Percentiles rank a stretch among this genome's conserved stretches.
phyloP scores from a whole-genome alignment of 495 filamentous ascomycete species.

The Jackrogersella multiformis region DNA sequence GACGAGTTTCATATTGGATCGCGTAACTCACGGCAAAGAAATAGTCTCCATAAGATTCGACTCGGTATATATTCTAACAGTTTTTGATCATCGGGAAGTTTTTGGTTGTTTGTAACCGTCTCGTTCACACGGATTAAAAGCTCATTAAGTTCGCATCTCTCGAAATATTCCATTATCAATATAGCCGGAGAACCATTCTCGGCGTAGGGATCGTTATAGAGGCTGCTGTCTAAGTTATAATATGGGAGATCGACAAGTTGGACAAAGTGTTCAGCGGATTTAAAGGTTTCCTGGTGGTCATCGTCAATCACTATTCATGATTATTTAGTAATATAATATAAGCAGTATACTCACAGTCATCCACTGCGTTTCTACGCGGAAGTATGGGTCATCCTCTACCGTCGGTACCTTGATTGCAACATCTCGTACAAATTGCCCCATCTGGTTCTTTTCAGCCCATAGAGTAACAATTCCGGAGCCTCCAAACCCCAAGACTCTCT shows the following conservation, averaged over 20 bases:
- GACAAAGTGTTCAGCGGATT: conserved; percentile 21
- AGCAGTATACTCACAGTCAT: conserved; percentile 13
- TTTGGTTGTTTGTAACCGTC: conserved; percentile 1
- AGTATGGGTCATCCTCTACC: conserved; percentile 9
- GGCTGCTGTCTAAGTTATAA: background rate
- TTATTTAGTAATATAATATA: background rate
- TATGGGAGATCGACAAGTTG: conserved; percentile 1
- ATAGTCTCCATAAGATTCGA: conserved; percentile 30
- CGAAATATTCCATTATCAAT: conserved; percentile 32
- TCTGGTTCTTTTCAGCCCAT: conserved; percentile 1
- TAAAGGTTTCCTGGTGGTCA: conserved; percentile 12
- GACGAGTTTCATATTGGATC: background rate
- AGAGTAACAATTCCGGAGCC: conserved; percentile 22
- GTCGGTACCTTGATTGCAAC: conserved; percentile 24
- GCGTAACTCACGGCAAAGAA: conserved; percentile 23
- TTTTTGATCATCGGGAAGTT: conserved; percentile 1
- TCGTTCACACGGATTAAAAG: conserved; percentile 28
- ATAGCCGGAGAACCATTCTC: background rate
- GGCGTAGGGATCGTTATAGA: conserved; percentile 9
- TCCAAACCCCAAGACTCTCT: conserved; percentile 27
- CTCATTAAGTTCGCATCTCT: conserved; percentile 22
- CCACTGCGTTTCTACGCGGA: conserved; percentile 20
- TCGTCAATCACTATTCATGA: background rate
- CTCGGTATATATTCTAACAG: conserved; percentile 30
- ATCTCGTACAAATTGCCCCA: background rate